A percentile compares a stretch with the other conserved stretches of the same genome.
These are phyloP conservation scores for Coemansia sp. DNA, from an alignment of 192 early-diverging fungal species.

Conservation along the genomic window DNA sequence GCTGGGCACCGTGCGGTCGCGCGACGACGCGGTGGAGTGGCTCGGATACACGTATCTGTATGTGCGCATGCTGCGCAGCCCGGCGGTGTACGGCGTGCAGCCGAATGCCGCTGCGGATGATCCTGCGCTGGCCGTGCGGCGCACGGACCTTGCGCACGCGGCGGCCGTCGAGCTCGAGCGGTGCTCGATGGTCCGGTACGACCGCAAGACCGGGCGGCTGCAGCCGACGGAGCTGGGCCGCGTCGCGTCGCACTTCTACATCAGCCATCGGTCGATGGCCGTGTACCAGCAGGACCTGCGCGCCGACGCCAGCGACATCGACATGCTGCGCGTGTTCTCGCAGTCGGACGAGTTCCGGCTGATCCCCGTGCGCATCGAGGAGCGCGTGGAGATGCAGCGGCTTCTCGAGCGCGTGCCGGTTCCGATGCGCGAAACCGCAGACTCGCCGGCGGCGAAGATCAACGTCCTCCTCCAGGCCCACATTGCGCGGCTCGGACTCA, in stretches of 20 bases:
- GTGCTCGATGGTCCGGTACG: slow-evolving; percentile 92
- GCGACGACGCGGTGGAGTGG: slow-evolving; percentile 96
- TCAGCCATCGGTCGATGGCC: slow-evolving; percentile 88
- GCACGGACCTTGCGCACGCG: slow-evolving; percentile 86
- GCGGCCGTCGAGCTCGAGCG: slow-evolving; percentile 89
- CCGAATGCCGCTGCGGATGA: slow-evolving; percentile 61
- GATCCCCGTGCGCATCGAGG: slow-evolving; percentile 92
- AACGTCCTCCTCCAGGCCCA: slow-evolving; percentile 93
- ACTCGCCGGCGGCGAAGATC: slow-evolving; percentile 91
- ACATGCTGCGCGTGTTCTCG: slow-evolving; percentile 88
- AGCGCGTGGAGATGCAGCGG: slow-evolving; percentile 88
- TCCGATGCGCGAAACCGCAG: slow-evolving; percentile 87
- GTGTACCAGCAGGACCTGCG: slow-evolving; percentile 93
- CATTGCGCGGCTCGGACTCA: slow-evolving; percentile 90
- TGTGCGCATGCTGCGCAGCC: slow-evolving; percentile 94
- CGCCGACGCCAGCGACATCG: slow-evolving; percentile 87
- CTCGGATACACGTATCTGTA: slow-evolving; percentile 94
- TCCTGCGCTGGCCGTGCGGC: slow-evolving; percentile 77
- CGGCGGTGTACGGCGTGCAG: slow-evolving; percentile 78
- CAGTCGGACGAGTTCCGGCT: slow-evolving; percentile 90
- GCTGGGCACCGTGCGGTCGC: slow-evolving; percentile 84
- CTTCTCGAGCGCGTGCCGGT: slow-evolving; percentile 91
- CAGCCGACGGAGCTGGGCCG: slow-evolving; percentile 90
- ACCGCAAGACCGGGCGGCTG: slow-evolving; percentile 86
- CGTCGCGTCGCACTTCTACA: slow-evolving; percentile 97